Percentiles rank a stretch among this genome's conserved stretches.
Conservation (phyloP, 352 stramenopile genomes). For the Phytophthora boehmeriae region DNA sequence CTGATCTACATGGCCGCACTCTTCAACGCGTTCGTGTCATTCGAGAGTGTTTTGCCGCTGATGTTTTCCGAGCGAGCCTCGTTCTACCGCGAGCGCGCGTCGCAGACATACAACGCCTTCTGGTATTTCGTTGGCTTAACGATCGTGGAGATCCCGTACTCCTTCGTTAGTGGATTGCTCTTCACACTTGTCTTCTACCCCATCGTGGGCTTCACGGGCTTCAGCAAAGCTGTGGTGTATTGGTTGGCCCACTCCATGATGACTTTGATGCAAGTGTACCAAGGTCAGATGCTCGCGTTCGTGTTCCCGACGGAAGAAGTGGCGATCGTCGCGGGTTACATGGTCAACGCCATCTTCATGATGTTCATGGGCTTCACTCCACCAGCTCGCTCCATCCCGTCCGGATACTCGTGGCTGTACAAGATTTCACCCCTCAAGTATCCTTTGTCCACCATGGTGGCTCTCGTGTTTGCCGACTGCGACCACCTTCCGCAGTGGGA, state of each 20-base stretch:
- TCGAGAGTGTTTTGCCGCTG: slow-evolving; percentile 77
- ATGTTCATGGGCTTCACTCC: slow-evolving; percentile 66
- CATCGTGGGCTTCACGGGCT: slow-evolving; percentile 24
- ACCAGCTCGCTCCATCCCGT: slow-evolving; percentile 17
- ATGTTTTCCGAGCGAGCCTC: slow-evolving; percentile 79
- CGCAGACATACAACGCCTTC: slow-evolving; percentile 75
- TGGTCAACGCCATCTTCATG: slow-evolving; percentile 57
- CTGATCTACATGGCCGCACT: slow-evolving; percentile 82
- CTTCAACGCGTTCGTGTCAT: slow-evolving; percentile 82
- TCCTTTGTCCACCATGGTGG: slow-evolving; percentile 24
- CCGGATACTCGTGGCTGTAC: background rate
- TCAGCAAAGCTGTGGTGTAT: slow-evolving; percentile 25
- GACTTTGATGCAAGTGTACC: slow-evolving; percentile 63
- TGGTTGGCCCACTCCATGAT: slow-evolving; percentile 38
- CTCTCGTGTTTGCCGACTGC: slow-evolving; percentile 39
- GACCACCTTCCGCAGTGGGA: slow-evolving; percentile 28
- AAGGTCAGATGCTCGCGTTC: slow-evolving; percentile 77
- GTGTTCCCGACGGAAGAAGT: slow-evolving; percentile 50
- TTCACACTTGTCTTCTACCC: slow-evolving; percentile 45
- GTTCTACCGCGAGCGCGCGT: slow-evolving; percentile 65
- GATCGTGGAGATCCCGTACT: slow-evolving; percentile 54
- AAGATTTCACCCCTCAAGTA: slow-evolving; percentile 25
- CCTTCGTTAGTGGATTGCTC: slow-evolving; percentile 33
- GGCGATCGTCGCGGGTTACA: slow-evolving; percentile 39
- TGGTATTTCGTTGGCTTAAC: slow-evolving; percentile 42